Evolutionary conservation across 331 rosid genomes (phyloP).

Genomic region (Quercus phellos): DNA sequence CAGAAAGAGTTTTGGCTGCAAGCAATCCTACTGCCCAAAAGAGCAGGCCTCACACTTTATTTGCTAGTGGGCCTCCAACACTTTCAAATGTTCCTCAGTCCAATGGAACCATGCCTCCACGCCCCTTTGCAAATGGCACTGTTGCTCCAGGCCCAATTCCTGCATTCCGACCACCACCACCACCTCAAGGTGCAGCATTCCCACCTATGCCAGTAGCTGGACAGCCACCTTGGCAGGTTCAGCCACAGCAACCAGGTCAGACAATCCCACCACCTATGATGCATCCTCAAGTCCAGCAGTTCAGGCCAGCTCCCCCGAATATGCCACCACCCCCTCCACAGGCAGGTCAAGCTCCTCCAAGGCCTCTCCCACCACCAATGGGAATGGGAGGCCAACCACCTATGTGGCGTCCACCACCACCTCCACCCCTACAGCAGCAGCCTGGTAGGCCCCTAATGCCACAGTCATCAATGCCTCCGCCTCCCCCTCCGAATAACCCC

Average conservation of each 20-base stretch:
- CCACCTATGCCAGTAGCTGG: constrained; percentile 51
- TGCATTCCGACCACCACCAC: constrained; percentile 60
- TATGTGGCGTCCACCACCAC: constrained; percentile 66
- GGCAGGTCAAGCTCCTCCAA: constrained; percentile 44
- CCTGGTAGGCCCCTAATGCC: constrained; percentile 47
- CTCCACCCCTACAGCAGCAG: constrained; percentile 51
- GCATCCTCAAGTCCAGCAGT: constrained; percentile 78
- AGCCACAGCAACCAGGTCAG: constrained; percentile 64
- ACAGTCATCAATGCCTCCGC: constrained; percentile 52
- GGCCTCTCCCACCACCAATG: constrained; percentile 75
- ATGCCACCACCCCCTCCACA: constrained; percentile 84
- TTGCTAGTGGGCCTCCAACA: constrained; percentile 85
- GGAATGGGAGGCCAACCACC: constrained; percentile 62
- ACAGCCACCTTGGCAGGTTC: constrained; percentile 62
- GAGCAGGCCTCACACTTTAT: constrained; percentile 83
- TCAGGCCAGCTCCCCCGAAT: constrained; percentile 52
- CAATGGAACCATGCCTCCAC: constrained; percentile 58
- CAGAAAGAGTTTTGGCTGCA: constrained; percentile 90
- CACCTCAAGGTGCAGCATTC: constrained; percentile 56
- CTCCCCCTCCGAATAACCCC: constrained; percentile 27
- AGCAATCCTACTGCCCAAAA: constrained; percentile 69
- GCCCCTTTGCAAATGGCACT: constrained; percentile 63
- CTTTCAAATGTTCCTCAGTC: constrained; percentile 52
- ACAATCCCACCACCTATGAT: constrained; percentile 31
- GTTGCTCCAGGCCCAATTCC: constrained; percentile 42